Base-by-base conservation (phyloP, 2,329 filamentous ascomycete genomes). In the Beauveria pseudobassiana region DNA sequence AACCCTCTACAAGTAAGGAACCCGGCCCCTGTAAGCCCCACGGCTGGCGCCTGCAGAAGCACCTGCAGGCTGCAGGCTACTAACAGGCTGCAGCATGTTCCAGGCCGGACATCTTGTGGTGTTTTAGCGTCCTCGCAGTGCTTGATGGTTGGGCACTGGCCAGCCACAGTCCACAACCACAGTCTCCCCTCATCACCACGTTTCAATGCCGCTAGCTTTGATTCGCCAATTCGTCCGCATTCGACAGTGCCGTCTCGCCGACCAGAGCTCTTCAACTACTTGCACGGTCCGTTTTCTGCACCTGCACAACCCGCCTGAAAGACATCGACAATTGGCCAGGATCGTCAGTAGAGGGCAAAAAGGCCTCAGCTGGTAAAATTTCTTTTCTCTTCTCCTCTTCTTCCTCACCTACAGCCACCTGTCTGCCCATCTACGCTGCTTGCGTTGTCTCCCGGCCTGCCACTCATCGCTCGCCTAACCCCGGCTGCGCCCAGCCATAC, bases 211-310 rank as follows among this genome's bases (percentile, higher is more conserved):
- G 40, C 56, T n/a, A 58, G 48, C 61, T 59, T 40, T 67, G 65
- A 70, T 70, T 70, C 66, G 68, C 66, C 67, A 68, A 69, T 64
- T 38, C 43, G 52, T 26, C 61, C 45, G 24, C 53, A 28, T 43
- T 52, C 52, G 20, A 58, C 46, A 30, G 43, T 22, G 22, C 22
- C 22, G 22, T 20, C 30, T 43, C 38, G 57, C 18, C n/a, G 40
- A 38, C 38, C 16, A 16, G 12, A 30, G 38, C 49, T 60, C 26
- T 30, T 38, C 18, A 14, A 54, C 24, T 45, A n/a, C 42, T 10
- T 20, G 52, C 40, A 30, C n/a, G 34, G 56, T 48, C 48, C 48
- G 55, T 45, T 53, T 60, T 60, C 24, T 38, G 49, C 38, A 26
- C 53, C 57, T 53, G 22, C 56, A 59, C 40, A 45, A 34, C 57